Evolutionary conservation across 306 rosid genomes (phyloP).

Genomic region (Cucurbita moschata): DNA sequence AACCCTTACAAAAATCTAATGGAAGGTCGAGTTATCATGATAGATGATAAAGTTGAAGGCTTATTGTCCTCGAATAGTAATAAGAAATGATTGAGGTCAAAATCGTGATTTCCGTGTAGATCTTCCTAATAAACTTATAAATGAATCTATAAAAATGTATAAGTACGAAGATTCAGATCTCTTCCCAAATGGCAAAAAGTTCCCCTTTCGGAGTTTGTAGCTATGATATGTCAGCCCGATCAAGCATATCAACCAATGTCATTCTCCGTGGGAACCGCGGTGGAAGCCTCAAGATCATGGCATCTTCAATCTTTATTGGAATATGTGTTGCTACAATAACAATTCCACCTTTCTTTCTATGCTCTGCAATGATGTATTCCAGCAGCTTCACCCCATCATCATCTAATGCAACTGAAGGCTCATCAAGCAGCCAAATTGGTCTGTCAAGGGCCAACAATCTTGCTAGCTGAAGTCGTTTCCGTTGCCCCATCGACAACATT

Average conservation of each 20-base stretch:
- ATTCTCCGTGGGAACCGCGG: conserved; percentile 83
- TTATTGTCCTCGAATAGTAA: too few relatives aligned
- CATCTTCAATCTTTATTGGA: conserved; percentile 65
- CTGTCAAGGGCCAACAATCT: conserved; percentile 73
- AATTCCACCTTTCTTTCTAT: conserved; percentile 70
- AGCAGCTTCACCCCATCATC: conserved; percentile 71
- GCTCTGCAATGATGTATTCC: conserved; percentile 61
- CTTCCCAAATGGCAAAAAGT: too few relatives aligned
- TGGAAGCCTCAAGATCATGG: conserved; percentile 58
- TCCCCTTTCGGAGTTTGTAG: not conserved
- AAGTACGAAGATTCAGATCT: too few relatives aligned
- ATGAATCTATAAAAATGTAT: too few relatives aligned
- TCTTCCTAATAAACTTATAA: too few relatives aligned
- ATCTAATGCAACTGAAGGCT: conserved; percentile 86
- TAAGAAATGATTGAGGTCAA: too few relatives aligned
- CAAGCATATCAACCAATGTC: conserved; percentile 68
- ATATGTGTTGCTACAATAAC: conserved; percentile 60
- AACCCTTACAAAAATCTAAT: too few relatives aligned
- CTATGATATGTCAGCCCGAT: conserved; percentile 27
- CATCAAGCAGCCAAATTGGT: conserved; percentile 85
- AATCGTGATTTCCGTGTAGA: too few relatives aligned
- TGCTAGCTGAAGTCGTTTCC: conserved; percentile 78
- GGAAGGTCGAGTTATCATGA: too few relatives aligned
- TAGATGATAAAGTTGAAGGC: too few relatives aligned
- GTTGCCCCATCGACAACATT: conserved; percentile 76